Base-by-base conservation (phyloP, 2,329 filamentous ascomycete species). In the Penicillium sp. region DNA sequence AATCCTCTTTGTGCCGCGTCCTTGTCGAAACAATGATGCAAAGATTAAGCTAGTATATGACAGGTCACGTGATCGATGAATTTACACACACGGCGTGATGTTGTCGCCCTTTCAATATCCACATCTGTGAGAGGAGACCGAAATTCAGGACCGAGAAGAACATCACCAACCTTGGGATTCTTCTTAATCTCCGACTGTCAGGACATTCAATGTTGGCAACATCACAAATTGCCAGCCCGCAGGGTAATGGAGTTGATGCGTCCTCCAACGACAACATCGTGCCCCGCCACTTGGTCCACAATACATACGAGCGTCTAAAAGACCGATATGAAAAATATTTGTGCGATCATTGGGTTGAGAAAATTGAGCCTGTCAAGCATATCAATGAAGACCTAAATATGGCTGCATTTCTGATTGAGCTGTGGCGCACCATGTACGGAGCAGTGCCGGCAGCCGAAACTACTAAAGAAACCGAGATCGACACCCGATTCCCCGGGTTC, bases 351-450 rank as follows among this genome's bases (percentile, higher is more conserved):
- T 99, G 93, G 95, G 87, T 87, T 14, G 95, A 98, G 77, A 83
- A 84, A 51, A 98, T 93, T 0, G 92, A 96, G 70, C 90, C 93
- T 0, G 80, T 81, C 16, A 99, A 98, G 73, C 93, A 98, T 70
- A 91, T 98, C 3, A 98, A 97, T 74, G 95, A 99, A 71, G 93
- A 98, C 70, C 78, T 99, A 21, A 84, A 87, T 4, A 97, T 99
- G 60, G 90, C 93, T 0, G 90, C 93, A 0, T 99, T 97, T 67
- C 79, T 98, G 51, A 90, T 98, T 26, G 93, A 97, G 77, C 78
- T 98, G 2, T 99, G 95, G 95, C 77, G 79, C 13, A 86, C 89
- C 56, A 93, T 96, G 87, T 98, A 98, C 71, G 71, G 72, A 1
- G 65, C 65, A 16, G 56, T 61, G 3, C 69, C 68, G 3, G 47